phyloP scores from a whole-genome alignment of 306 rosid species.

The Lotus japonicus region DNA sequence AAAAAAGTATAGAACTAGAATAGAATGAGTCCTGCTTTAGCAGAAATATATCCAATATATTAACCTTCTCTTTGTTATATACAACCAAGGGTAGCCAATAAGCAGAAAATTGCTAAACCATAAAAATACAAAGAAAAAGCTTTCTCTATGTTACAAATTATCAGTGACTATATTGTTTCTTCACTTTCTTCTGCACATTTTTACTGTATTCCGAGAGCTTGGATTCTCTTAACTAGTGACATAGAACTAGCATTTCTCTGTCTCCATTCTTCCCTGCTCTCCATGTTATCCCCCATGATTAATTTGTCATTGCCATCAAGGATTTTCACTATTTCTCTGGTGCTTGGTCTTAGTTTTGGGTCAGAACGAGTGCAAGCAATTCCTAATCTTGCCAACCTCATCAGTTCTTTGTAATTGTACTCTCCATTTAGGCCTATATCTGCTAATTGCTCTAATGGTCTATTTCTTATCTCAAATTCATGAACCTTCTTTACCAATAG shows the following conservation, averaged over 20 bases:
- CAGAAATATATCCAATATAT: slow-evolving; percentile 11
- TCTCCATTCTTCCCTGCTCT: slow-evolving; percentile 61
- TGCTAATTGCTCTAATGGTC: slow-evolving; percentile 50
- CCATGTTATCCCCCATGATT: slow-evolving; percentile 31
- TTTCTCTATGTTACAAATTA: slow-evolving; percentile 3
- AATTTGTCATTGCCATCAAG: slow-evolving; percentile 62
- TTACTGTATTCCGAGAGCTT: slow-evolving; percentile 85
- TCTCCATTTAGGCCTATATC: slow-evolving; percentile 52
- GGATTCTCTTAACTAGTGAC: slow-evolving; percentile 59
- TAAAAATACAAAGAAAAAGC: neutral
- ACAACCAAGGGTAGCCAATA: slow-evolving; percentile 7
- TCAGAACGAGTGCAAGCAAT: slow-evolving; percentile 57
- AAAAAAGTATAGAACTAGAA: neutral
- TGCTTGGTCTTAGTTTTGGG: slow-evolving; percentile 57
- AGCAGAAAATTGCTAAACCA: slow-evolving; percentile 4
- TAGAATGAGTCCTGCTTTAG: neutral
- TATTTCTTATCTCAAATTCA: slow-evolving; percentile 41
- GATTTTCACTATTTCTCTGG: slow-evolving; percentile 55
- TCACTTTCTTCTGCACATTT: neutral
- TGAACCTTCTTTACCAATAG: slow-evolving; percentile 59
- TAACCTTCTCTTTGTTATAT: slow-evolving; percentile 3
- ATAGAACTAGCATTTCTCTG: slow-evolving; percentile 47
- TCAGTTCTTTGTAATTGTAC: slow-evolving; percentile 47
- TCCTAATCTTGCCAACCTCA: slow-evolving; percentile 56
- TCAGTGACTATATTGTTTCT: neutral